A percentile compares a stretch with the other conserved stretches of the same genome.
Conservation (phyloP, 768 basidiomycete species). For the Rhodocollybia butyracea region DNA sequence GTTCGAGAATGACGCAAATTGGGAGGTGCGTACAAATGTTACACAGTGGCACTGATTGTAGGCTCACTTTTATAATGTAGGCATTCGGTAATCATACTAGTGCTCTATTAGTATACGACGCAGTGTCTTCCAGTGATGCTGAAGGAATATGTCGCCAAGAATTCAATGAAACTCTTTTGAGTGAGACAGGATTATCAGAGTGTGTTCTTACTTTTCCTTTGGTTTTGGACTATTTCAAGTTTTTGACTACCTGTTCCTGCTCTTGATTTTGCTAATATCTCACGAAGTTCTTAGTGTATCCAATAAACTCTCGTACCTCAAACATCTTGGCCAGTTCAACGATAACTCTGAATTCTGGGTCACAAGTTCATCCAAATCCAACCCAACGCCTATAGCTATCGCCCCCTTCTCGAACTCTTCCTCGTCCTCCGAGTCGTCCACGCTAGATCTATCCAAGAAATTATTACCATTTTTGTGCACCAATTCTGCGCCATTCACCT, state of each 20-base stretch:
- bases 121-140: slow-evolving; percentile 9
- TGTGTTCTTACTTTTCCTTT: no score
- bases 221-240: no score
- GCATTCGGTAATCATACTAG: slow-evolving; percentile 12
- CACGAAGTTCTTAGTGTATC: background rate
- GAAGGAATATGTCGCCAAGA: slow-evolving; percentile 10
- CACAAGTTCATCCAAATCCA: slow-evolving; percentile 1
- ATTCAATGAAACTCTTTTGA: slow-evolving; percentile 12
- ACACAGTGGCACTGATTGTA: no score
- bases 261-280: no score
- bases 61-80: slow-evolving; percentile 7
- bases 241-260: no score
- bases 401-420: background rate
- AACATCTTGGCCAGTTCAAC: background rate
- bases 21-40: slow-evolving; percentile 15
- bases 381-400: background rate
- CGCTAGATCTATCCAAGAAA: background rate
- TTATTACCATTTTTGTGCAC: slow-evolving; percentile 15
- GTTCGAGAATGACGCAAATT: slow-evolving; percentile 17
- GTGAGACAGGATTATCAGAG: background rate
- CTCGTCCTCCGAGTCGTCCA: background rate
- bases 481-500: slow-evolving; percentile 15
- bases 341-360: slow-evolving; percentile 5
- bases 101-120: slow-evolving; percentile 14
- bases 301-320: background rate